Percentiles rank a stretch among this genome's conserved stretches.
Conservation (phyloP, 306 rosid genomes). For the Inga leiocalycina region DNA sequence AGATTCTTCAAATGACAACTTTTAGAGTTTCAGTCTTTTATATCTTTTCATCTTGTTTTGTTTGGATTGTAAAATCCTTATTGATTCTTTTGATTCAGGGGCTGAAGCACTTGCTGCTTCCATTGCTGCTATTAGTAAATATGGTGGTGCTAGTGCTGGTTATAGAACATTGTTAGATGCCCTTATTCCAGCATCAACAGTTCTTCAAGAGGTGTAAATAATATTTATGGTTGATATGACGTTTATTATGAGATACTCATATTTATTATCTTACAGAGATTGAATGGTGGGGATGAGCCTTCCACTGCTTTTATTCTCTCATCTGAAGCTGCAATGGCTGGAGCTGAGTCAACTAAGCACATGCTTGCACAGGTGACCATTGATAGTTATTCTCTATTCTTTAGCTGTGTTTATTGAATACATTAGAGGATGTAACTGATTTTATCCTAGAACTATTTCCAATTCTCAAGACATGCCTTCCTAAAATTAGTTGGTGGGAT, state of each 20-base stretch:
- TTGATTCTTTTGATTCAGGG: conserved; percentile 63
- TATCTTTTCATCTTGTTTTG: conserved; percentile 2
- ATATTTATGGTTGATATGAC: conserved; percentile 22
- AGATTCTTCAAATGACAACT: conserved; percentile 28
- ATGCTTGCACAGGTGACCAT: conserved; percentile 86
- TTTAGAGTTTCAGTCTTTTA: neutral
- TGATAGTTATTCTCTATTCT: conserved; percentile 24
- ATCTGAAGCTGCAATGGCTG: conserved; percentile 78
- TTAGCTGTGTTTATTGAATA: neutral
- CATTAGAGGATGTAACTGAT: neutral
- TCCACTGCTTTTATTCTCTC: conserved; percentile 74
- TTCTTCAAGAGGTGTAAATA: conserved; percentile 71
- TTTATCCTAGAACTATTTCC: neutral
- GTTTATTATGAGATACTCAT: conserved; percentile 29
- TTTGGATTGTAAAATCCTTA: conserved; percentile 24
- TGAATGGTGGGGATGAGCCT: conserved; percentile 73
- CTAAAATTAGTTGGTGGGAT: neutral
- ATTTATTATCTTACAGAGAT: conserved; percentile 53
- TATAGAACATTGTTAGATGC: conserved; percentile 93
- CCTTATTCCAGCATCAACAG: conserved; percentile 78
- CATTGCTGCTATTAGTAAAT: conserved; percentile 86
- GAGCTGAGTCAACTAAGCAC: conserved; percentile 84
- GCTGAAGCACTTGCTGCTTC: conserved; percentile 79
- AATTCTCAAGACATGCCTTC: conserved; percentile 5
- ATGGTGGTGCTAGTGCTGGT: conserved; percentile 96